Evolutionary conservation across 257 asterid species (phyloP), one percentile per base, ranked within the genome.

Genomic region (Petrea volubilis): DNA sequence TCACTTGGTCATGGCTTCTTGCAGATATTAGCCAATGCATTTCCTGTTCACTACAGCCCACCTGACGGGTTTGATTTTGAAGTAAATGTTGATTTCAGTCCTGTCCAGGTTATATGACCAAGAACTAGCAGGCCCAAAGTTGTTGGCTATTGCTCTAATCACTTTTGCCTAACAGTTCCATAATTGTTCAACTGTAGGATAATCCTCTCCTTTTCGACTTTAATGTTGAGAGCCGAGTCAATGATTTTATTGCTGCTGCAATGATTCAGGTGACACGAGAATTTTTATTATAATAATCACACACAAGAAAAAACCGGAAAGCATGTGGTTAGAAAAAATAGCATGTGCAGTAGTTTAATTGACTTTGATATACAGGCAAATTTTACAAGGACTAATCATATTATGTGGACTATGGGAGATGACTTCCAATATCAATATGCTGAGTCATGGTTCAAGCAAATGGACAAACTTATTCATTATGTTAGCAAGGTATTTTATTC

Each of bases 381-480:
- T 74, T 92, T 92, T 53, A 92, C 98, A 0, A 88, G 84, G 51
- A 84, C 91, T 34, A 85, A 92, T 82, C 98, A 92, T 78, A 85
- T 92, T 23, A 92, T 92, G 98, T 92, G 96, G 96, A 92, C 98
- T 20, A 92, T 92, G 98, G 98, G 98, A 49, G 92, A 92, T 49
- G 98, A 90, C 76, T 92, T 92, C 78, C 84, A 78, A 69, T 92
- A 92, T 79, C 93, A 86, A 60, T 92, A 92, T 68, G 96, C 96
- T 1, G 98, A 90, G 71, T 74, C 90, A 36, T 92, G 98, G 98
- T 92, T 92, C 89, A 92, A 86, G 83, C 87, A 92, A 75, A 92
- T 92, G 96, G 98, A 92, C 79, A 92, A 92, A 80, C 84, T 92
- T 61, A 92, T 92, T 71, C 96, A 92, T 79, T 82, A 92, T 56